Conservation (phyloP, 768 basidiomycete genomes). For the Saitozyma podzolica region DNA sequence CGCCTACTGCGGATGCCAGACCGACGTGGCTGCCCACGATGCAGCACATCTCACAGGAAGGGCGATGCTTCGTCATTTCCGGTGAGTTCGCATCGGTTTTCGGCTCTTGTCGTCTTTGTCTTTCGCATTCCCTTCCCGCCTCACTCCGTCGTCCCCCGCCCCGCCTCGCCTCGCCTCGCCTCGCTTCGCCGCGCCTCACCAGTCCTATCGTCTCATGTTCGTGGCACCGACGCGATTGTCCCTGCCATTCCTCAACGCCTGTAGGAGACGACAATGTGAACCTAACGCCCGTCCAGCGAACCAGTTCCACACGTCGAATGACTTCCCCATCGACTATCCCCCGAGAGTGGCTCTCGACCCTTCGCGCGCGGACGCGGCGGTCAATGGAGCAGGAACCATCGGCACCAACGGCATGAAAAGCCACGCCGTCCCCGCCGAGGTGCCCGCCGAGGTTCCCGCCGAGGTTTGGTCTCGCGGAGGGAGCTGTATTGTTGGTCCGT, state of each 20-base stretch:
- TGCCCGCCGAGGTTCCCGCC: neutral
- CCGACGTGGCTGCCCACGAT: conserved; percentile 27
- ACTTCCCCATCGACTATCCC: conserved; percentile 33
- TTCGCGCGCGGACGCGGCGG: neutral
- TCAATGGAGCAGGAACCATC: neutral
- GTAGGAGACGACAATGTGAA: neutral
- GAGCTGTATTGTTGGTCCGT: conserved; percentile 28
- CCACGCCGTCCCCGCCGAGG: neutral
- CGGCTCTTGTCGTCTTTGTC: neutral
- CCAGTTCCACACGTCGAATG: conserved; percentile 24
- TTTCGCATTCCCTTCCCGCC: too few species aligned
- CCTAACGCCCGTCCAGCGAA: conserved; percentile 16
- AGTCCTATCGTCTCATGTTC: too few species aligned
- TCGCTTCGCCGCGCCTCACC: too few species aligned
- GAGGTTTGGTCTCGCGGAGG: conserved; percentile 30
- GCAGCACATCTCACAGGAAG: conserved; percentile 38
- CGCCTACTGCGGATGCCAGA: conserved; percentile 32
- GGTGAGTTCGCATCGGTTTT: too few species aligned
- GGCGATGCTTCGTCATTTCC: conserved; percentile 30
- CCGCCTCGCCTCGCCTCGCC: too few species aligned
- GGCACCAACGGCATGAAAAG: neutral
- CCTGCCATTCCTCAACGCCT: too few species aligned
- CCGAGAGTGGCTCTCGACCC: conserved; percentile 4
- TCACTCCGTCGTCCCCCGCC: too few species aligned
- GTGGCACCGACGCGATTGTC: too few species aligned